Evolutionary conservation across 202 grass and related monocot genomes (phyloP), one percentile per base, ranked within the genome.

Genomic region (Hordeum pubiflorum): DNA sequence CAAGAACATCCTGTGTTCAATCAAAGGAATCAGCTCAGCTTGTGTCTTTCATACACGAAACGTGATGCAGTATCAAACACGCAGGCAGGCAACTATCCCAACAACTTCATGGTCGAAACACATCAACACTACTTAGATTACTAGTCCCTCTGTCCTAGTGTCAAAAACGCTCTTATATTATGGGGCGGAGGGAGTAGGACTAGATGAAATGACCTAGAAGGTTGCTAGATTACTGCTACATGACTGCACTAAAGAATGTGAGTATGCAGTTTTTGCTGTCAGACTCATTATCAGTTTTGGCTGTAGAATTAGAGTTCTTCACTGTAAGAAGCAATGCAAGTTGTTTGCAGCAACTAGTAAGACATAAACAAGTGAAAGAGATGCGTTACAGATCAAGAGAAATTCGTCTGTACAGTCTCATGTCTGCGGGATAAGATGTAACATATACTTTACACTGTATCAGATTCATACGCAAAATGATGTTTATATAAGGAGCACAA

Each of bases 1-100:
- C 84, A 97, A 71, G 82, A 97, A 97, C 92, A 97, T 89, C 86
- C 94, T 97, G 88, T 63, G 3, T 32, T 85, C 15, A 74, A 33
- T 54, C 50, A 77, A 26, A 70, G 10, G 63, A 48, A 38, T 54
- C 48, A 56, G 32, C 34, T 86, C 38, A 86, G 10, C 81, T 23
- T 63, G 56, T 11, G 9, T 24, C 59, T 36, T 74, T 40, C 6
- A 55, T 44, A 56, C 29, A 48, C 3, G 2, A 61, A 41, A 40
- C 4, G 38, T 20, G 14, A 9, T 33, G 69, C 43, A 7, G 4
- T 72, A n/a, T 39, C 10, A 66, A 57, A 15, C n/a, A 58, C 32
- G 21, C 12, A 73, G 58, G 39, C 1, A 54, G 10, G 6, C 22
- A 40, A 21, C 5, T 29, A 2, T 40, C 0, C 11, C 6, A 31